Percentiles rank a stretch among this genome's conserved stretches.
Conservation (phyloP, 345 rosid species). For the Aegle marmelos region DNA sequence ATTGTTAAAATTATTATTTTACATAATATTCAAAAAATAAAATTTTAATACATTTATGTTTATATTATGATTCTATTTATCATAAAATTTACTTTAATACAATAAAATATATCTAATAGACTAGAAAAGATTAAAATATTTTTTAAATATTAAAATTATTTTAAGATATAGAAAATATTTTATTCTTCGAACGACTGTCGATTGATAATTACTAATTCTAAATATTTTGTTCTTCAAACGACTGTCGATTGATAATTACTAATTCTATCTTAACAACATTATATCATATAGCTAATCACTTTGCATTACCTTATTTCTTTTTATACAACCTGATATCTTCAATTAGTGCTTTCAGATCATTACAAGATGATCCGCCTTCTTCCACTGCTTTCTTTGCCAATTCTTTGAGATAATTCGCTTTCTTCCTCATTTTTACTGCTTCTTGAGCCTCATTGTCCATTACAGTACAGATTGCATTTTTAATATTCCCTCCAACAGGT, state of each 20-base stretch:
- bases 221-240: too few species aligned
- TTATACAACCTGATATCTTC: slow-evolving; percentile 27
- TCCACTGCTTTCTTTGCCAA: slow-evolving; percentile 37
- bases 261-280: background rate
- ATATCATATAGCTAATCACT: background rate
- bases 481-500: slow-evolving; percentile 22
- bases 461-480: slow-evolving; percentile 16
- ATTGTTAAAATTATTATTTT: too few species aligned
- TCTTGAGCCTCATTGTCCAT: slow-evolving; percentile 22
- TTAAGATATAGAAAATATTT: too few species aligned
- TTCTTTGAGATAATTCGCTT: slow-evolving; percentile 23
- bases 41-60: too few species aligned
- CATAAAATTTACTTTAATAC: too few species aligned
- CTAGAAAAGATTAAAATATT: too few species aligned
- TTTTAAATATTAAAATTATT: too few species aligned
- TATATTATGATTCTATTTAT: too few species aligned
- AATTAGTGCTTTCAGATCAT: slow-evolving; percentile 29
- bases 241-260: background rate
- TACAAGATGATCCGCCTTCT: slow-evolving; percentile 47
- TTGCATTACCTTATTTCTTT: background rate
- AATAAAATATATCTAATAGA: too few species aligned
- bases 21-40: too few species aligned
- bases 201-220: too few species aligned
- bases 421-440: slow-evolving; percentile 31
- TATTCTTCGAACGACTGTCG: too few species aligned